These are phyloP conservation scores for Onygena corvina DNA, from an alignment of 2,329 filamentous ascomycete genomes.

Conservation along the genomic window DNA sequence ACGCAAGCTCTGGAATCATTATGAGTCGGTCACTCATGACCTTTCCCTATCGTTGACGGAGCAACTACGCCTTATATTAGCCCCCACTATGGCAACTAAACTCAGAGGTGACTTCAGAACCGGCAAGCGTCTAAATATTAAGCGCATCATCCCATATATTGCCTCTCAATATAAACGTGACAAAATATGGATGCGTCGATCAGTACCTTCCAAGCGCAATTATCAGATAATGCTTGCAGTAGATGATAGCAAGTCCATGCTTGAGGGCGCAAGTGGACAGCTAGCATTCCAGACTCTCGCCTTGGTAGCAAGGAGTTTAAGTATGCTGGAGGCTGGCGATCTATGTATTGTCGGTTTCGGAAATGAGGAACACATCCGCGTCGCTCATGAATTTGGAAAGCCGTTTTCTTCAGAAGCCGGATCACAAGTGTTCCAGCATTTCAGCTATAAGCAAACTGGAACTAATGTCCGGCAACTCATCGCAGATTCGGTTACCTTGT, in stretches of 20 bases:
- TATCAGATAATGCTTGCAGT: constrained; percentile 98
- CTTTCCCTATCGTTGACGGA: constrained; percentile 84
- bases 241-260: constrained; percentile 91
- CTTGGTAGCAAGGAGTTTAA: constrained; percentile 73
- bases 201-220: constrained; percentile 77
- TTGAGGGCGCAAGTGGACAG: constrained; percentile 60
- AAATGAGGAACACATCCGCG: constrained; percentile 54
- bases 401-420: constrained; percentile 74
- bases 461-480: constrained; percentile 78
- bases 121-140: constrained; percentile 96
- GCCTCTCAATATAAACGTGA: constrained; percentile 96
- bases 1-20: constrained; percentile 68
- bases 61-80: constrained; percentile 88
- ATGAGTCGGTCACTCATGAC: constrained; percentile 71
- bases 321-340: constrained; percentile 89
- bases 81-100: constrained; percentile 88
- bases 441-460: constrained; percentile 71
- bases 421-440: constrained; percentile 69
- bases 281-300: constrained; percentile 91
- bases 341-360: constrained; percentile 89
- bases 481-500: constrained; percentile 63
- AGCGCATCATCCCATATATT: constrained; percentile 98
- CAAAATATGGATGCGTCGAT: constrained; percentile 98
- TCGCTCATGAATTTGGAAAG: constrained; percentile 73
- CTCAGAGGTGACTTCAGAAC: constrained; percentile 94